Evolutionary conservation across 2,329 filamentous ascomycete genomes (phyloP), one percentile per base, ranked within the genome.

Genomic region (Aureobasidium sp.): DNA sequence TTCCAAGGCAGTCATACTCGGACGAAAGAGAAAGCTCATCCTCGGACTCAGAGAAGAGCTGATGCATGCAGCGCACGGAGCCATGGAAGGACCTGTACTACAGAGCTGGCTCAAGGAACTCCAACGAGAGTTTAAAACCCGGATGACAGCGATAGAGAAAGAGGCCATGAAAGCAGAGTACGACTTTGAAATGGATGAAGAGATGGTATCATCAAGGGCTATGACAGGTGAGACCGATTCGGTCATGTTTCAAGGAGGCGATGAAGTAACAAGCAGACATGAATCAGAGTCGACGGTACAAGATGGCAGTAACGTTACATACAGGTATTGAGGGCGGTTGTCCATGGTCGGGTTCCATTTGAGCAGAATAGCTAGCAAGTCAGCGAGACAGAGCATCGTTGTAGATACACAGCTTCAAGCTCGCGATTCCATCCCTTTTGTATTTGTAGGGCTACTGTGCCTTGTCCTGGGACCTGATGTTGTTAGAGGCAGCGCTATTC

Each of bases 21-120:
- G 80, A 7, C 76, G 79, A n/a, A 79, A 84, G 29, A 75, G 89
- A 21, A 90, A 86, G 57, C 68, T 95, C 11, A 76, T 95, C 1
- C 71, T 93, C 6, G 82, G 81, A 27, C 69, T 95, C 11, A 79
- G 81, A 42, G 88, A 90, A 59, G 82, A 86, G 40, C 72, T 96
- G 22, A 65, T 79, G 11, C 85, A 93, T 55, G 84, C 86, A 0
- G 71, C 75, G 1, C 74, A 81, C 14, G 84, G 85, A 0, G 74
- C 72, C 0, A 84, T 90, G 74, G 75, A 84, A 27, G 80, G 84
- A 0, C 75, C 78, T 2, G 74, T 80, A 0, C 69, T 95, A 25
- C 70, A 73, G 17, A 72, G 71, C 39, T 90, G 87, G 77, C 67
- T 93, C 39, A 73, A 70, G 52, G 78, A 77, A 56, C 67, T 93